Percentiles rank a stretch among this genome's conserved stretches.
phyloP scores from a whole-genome alignment of 768 basidiomycete genomes.

The Pleurotus citrinopileatus region DNA sequence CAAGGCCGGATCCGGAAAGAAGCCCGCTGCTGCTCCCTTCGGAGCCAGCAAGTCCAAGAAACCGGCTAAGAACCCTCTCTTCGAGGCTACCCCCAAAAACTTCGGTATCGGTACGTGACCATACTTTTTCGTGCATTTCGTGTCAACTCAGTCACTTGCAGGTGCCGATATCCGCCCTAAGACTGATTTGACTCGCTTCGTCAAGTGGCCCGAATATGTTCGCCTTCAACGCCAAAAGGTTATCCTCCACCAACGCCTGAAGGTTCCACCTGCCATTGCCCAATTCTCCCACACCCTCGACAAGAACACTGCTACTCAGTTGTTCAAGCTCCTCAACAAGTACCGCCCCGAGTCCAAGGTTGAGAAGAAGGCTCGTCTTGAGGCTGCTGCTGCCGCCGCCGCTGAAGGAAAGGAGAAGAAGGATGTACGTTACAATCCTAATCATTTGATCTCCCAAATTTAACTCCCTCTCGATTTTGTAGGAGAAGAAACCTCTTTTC shows the following conservation, averaged over 20 bases:
- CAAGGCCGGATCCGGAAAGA: slow-evolving; percentile 73
- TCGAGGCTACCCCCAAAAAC: slow-evolving; percentile 87
- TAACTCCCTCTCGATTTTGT: neutral
- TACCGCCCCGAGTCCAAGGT: slow-evolving; percentile 92
- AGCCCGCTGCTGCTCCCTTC: slow-evolving; percentile 82
- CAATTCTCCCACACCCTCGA: slow-evolving; percentile 98
- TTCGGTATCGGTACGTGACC: slow-evolving; percentile 83
- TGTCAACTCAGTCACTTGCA: slow-evolving; percentile 26
- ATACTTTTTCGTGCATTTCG: neutral
- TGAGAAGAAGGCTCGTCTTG: slow-evolving; percentile 95
- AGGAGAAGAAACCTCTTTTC: slow-evolving; percentile 95
- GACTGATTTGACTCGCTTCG: slow-evolving; percentile 92
- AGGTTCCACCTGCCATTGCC: slow-evolving; percentile 97
- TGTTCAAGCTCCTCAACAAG: slow-evolving; percentile 99
- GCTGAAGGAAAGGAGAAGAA: slow-evolving; percentile 77
- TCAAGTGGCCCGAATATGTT: slow-evolving; percentile 99
- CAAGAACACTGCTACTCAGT: slow-evolving; percentile 98
- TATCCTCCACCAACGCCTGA: slow-evolving; percentile 95
- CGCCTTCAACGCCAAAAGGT: slow-evolving; percentile 98
- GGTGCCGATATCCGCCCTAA: slow-evolving; percentile 92
- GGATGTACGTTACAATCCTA: slow-evolving; percentile 35
- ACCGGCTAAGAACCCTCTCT: slow-evolving; percentile 91
- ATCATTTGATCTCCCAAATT: neutral
- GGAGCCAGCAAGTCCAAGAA: slow-evolving; percentile 76
- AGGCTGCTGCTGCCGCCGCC: slow-evolving; percentile 69